phyloP scores from a whole-genome alignment of 2,329 filamentous ascomycete genomes.

The Fusarium armeniacum region DNA sequence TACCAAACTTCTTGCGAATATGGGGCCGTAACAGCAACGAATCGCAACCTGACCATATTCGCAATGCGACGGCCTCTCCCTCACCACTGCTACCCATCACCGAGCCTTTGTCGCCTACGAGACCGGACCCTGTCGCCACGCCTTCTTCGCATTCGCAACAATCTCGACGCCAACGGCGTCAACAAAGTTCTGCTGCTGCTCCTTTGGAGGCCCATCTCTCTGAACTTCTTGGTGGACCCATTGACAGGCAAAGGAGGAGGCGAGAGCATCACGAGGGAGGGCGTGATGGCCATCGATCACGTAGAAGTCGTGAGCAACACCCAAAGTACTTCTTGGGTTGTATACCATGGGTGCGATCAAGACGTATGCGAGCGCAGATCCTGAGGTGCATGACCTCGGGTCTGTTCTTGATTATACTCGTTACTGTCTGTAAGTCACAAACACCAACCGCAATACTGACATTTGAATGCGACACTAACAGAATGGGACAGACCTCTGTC shows the following conservation, averaged over 20 bases:
- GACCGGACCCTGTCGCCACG: conserved; percentile 30
- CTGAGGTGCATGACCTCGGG: conserved; percentile 76
- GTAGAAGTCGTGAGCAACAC: conserved; percentile 29
- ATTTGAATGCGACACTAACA: conserved; percentile 15
- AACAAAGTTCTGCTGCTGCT: conserved; percentile 10
- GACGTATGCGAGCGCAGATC: conserved; percentile 67
- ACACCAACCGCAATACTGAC: background rate
- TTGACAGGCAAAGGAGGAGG: conserved; percentile 13
- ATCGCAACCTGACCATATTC: conserved; percentile 20
- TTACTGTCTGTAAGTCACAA: conserved; percentile 74
- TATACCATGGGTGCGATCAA: conserved; percentile 69
- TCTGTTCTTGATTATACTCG: conserved; percentile 68
- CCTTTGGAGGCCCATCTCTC: conserved; percentile 38
- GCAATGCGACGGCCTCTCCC: conserved; percentile 35
- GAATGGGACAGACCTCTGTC: conserved; percentile 72
- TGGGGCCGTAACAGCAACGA: conserved; percentile 27
- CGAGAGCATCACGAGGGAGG: conserved; percentile 21
- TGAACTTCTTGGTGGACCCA: conserved; percentile 33
- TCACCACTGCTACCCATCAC: conserved; percentile 33
- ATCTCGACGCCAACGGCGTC: conserved; percentile 22
- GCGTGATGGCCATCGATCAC: conserved; percentile 21
- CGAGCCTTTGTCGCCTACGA: conserved; percentile 23
- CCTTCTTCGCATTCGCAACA: conserved; percentile 23
- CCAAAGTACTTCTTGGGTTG: conserved; percentile 66
- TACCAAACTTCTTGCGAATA: conserved; percentile 33